A percentile compares a stretch with the other conserved stretches of the same genome.
Evolutionary conservation across 2,329 filamentous ascomycete species (phyloP).

Genomic region (Claviceps spartinae): DNA sequence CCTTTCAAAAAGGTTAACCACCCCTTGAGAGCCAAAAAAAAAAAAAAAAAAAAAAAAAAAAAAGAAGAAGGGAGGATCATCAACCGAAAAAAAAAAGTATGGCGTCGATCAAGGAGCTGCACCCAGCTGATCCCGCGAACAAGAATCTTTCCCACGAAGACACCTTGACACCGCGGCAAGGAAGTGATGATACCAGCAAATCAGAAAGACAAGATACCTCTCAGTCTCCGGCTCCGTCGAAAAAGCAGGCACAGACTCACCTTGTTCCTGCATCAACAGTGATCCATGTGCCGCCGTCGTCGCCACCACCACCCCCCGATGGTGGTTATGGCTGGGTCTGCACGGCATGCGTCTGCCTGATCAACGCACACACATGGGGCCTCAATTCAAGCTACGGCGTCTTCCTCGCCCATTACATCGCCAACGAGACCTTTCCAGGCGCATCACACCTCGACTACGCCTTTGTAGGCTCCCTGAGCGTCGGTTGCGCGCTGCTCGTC

Average conservation of each 20-base stretch:
- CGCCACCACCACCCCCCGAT: conserved; percentile 32
- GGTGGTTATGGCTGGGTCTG: conserved; percentile 44
- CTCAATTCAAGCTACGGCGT: conserved; percentile 42
- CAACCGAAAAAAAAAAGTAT: not conserved
- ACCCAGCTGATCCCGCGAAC: not conserved
- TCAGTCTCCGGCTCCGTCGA: not conserved
- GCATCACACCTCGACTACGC: conserved; percentile 56
- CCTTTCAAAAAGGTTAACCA: no score
- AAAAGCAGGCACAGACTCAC: not conserved
- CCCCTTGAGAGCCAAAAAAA: not conserved
- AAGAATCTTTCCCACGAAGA: not conserved
- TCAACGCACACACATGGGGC: conserved; percentile 64
- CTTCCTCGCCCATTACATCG: conserved; percentile 43
- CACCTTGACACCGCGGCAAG: not conserved
- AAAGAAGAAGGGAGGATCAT: not conserved
- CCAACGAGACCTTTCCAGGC: conserved; percentile 45
- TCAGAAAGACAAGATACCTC: not conserved
- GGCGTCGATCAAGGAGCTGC: not conserved
- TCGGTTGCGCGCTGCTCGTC: conserved; percentile 42
- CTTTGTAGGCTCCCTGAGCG: conserved; percentile 47
- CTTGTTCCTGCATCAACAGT: not conserved
- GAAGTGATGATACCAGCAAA: not conserved
- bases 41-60: not conserved
- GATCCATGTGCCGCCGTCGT: conserved; percentile 6
- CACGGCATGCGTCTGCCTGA: conserved; percentile 25